A percentile compares a stretch with the other conserved stretches of the same genome.
phyloP scores from a whole-genome alignment of 2,329 filamentous ascomycete genomes.

The Rhynchosporium agropyri region DNA sequence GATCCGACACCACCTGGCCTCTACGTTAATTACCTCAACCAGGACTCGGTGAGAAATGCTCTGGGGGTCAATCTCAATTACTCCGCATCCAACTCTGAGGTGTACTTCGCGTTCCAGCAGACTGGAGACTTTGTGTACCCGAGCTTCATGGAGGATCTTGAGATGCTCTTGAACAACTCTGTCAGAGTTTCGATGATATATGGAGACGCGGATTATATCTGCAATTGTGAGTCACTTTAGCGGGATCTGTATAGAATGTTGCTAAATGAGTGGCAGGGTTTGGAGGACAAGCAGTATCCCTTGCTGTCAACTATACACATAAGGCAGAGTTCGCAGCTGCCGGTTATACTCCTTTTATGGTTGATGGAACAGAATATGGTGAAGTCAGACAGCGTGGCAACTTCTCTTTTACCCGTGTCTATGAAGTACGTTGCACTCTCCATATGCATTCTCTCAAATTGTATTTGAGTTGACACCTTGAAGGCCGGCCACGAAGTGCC shows the following conservation, averaged over 20 bases:
- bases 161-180: constrained; percentile 49
- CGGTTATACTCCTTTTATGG: constrained; percentile 59
- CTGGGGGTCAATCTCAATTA: constrained; percentile 43
- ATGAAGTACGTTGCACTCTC: constrained; percentile 27
- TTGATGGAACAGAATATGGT: constrained; percentile 57
- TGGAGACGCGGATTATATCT: constrained; percentile 51
- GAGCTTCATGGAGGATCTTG: constrained; percentile 54
- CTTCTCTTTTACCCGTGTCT: constrained; percentile 38
- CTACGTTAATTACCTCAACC: constrained; percentile 46
- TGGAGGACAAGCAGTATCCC: constrained; percentile 60
- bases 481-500: constrained; percentile 35
- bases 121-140: constrained; percentile 64
- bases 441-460: neutral
- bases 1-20: constrained; percentile 56
- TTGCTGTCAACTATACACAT: constrained; percentile 51
- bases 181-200: constrained; percentile 58
- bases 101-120: constrained; percentile 49
- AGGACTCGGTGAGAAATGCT: constrained; percentile 21
- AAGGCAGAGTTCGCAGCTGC: constrained; percentile 53
- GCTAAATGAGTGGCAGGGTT: constrained; percentile 39
- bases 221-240: constrained; percentile 27
- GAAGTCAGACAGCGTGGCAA: constrained; percentile 63
- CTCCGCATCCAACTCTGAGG: constrained; percentile 42
- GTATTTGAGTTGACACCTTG: neutral
- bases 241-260: neutral